These are phyloP conservation scores for Umbelopsis sp. DNA, from an alignment of 192 early-diverging fungal species.

Conservation along the genomic window DNA sequence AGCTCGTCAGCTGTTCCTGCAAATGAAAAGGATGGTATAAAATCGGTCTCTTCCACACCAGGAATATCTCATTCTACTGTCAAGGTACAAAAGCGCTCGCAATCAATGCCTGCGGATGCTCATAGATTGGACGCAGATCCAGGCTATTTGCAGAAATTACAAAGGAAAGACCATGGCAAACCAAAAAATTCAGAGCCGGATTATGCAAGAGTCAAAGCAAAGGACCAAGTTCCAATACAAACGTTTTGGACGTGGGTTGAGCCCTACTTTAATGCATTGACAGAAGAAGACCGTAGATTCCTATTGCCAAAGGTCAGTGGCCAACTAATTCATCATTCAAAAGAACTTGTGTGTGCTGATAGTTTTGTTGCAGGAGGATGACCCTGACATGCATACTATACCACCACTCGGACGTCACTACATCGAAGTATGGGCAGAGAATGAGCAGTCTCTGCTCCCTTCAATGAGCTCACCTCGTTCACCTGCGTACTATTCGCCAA, in stretches of 20 bases:
- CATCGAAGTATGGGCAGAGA: conserved; percentile 62
- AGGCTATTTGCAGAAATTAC: not conserved
- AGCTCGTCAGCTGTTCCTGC: not conserved
- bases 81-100: not conserved
- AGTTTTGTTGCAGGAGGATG: conserved; percentile 20
- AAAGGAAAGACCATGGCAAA: not conserved
- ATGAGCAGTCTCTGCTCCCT: conserved; percentile 61
- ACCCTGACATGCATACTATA: conserved; percentile 62
- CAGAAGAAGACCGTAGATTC: conserved; percentile 80
- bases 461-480: conserved; percentile 33
- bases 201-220: conserved; percentile 42
- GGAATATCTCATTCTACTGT: not conserved
- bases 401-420: conserved; percentile 84
- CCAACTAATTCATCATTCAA: no score
- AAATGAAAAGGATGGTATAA: not conserved
- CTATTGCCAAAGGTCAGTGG: conserved; percentile 53
- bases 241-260: conserved; percentile 85
- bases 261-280: conserved; percentile 81
- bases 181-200: conserved; percentile 16
- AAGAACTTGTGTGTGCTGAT: not conserved
- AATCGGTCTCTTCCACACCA: not conserved
- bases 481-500: conserved; percentile 17
- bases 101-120: not conserved
- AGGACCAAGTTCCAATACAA: conserved; percentile 80
- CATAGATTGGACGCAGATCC: conserved; percentile 14